Conservation (phyloP, 257 asterid species). For the Penstemon newberryi region DNA sequence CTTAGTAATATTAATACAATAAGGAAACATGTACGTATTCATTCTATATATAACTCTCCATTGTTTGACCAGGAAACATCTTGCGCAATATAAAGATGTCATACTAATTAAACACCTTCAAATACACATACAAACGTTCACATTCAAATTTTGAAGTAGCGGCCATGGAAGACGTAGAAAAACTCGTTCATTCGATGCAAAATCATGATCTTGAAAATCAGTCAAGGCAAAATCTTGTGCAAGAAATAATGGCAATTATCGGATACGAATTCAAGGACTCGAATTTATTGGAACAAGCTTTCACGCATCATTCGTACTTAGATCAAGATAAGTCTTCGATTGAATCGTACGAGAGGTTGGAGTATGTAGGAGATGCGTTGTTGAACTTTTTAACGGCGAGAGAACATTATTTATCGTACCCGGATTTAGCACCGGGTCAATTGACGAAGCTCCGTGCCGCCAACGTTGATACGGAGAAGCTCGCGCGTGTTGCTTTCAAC, state of each 20-base stretch:
- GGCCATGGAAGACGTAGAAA: background rate
- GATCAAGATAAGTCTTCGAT: slow-evolving; percentile 12
- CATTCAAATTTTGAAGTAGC: too few species aligned
- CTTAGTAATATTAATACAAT: too few species aligned
- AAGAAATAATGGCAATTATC: slow-evolving; percentile 16
- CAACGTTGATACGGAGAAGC: slow-evolving; percentile 64
- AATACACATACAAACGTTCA: too few species aligned
- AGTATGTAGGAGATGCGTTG: slow-evolving; percentile 47
- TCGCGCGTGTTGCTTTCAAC: slow-evolving; percentile 48
- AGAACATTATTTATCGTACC: slow-evolving; percentile 31
- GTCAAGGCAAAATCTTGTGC: background rate
- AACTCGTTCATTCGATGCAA: background rate
- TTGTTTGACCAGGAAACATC: too few species aligned
- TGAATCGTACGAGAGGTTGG: slow-evolving; percentile 39
- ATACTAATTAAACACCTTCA: too few species aligned
- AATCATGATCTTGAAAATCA: background rate
- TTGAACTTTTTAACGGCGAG: slow-evolving; percentile 28
- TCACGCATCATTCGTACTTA: slow-evolving; percentile 39
- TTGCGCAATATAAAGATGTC: too few species aligned
- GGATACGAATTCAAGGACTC: slow-evolving; percentile 43
- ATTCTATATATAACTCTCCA: too few species aligned
- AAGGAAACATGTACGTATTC: too few species aligned
- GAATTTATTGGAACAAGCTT: slow-evolving; percentile 36
- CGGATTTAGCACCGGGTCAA: slow-evolving; percentile 36
- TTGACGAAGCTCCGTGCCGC: slow-evolving; percentile 50